Percentiles rank a stretch among this genome's conserved stretches.
Conservation (phyloP, 768 basidiomycete genomes). For the Agaricus sinodeliciosus region DNA sequence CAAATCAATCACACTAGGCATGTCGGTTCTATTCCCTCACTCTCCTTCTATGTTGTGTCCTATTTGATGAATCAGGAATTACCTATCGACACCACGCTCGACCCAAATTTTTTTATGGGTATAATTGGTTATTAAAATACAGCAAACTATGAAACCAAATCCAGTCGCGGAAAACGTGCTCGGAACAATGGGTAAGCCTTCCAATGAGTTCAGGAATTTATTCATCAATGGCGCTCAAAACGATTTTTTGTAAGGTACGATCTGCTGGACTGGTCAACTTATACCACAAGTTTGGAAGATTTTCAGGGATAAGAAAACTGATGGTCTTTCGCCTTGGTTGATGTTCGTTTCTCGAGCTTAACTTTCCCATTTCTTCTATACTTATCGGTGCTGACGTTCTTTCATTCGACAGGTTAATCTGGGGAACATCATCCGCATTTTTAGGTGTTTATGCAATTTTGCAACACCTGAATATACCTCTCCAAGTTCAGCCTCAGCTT, state of each 20-base stretch:
- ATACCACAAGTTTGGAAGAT: constrained; percentile 73
- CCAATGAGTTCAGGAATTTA: not conserved
- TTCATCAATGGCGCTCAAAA: not conserved
- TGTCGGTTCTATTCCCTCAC: not conserved
- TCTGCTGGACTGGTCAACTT: constrained; percentile 62
- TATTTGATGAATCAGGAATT: not conserved
- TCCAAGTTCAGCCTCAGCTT: constrained; percentile 61
- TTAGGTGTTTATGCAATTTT: constrained; percentile 65
- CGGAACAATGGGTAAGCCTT: constrained; percentile 52
- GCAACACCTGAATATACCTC: constrained; percentile 63
- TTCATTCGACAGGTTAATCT: constrained; percentile 40
- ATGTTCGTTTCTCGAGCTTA: constrained; percentile 35
- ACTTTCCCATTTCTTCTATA: not conserved
- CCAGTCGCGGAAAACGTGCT: constrained; percentile 57
- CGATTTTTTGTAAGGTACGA: constrained; percentile 35
- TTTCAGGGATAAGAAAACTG: constrained; percentile 57
- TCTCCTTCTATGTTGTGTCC: not conserved
- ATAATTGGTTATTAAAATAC: not conserved
- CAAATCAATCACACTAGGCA: not conserved
- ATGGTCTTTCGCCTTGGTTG: constrained; percentile 62
- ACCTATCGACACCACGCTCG: not conserved
- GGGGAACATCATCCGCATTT: constrained; percentile 53
- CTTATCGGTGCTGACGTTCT: not conserved
- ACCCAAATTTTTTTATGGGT: not conserved
- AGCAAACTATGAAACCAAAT: constrained; percentile 38